These are phyloP conservation scores for Ophiostoma quercus DNA, from an alignment of 2,329 filamentous ascomycete genomes.

Conservation along the genomic window DNA sequence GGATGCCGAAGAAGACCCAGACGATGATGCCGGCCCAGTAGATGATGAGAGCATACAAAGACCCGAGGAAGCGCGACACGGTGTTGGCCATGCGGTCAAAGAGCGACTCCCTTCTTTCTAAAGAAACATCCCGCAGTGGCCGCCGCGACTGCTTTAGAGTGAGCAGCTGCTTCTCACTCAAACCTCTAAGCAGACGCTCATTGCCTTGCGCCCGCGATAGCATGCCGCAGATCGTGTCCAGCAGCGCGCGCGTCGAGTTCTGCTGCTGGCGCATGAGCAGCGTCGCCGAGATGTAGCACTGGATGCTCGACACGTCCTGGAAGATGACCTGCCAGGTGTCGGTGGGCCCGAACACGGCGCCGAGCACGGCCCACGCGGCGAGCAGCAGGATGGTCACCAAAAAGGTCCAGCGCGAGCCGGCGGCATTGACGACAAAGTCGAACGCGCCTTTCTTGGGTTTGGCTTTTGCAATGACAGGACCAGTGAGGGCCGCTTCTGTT, in stretches of 20 bases:
- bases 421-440: background rate
- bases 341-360: conserved; percentile 33
- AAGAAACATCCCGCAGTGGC: background rate
- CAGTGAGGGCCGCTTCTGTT: background rate
- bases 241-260: conserved; percentile 32
- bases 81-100: background rate
- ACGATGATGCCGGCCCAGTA: background rate
- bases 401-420: background rate
- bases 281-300: conserved; percentile 37
- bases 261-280: conserved; percentile 39
- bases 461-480: background rate
- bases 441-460: background rate
- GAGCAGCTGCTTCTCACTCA: background rate
- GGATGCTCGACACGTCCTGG: conserved; percentile 36
- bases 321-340: conserved; percentile 38
- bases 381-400: background rate
- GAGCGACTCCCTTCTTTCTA: background rate
- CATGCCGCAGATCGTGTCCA: conserved; percentile 33
- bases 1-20: background rate
- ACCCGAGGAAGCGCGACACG: background rate
- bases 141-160: background rate
- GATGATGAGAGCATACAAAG: background rate
- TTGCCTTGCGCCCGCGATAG: conserved; percentile 31
- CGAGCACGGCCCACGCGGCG: conserved; percentile 27
- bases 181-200: background rate